Evolutionary conservation across 768 basidiomycete genomes (phyloP), one percentile per base, ranked within the genome.

Genomic region (Naganishia onofrii): DNA sequence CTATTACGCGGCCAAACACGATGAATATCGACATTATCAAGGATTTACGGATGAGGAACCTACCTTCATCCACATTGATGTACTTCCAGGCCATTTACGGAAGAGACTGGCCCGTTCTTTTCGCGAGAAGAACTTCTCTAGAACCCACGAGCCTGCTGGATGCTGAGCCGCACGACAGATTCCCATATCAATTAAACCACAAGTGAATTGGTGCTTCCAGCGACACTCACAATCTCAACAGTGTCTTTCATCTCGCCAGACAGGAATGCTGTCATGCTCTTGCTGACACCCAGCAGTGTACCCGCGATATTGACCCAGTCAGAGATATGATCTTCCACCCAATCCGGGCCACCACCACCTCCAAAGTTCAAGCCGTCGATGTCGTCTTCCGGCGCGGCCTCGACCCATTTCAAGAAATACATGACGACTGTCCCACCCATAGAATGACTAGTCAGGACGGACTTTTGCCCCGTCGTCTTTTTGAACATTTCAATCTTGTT

Each of bases 161-260:
- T 80, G 74, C 75, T 76, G 32, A 23, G 53, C 56, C 26, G 26
- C 42, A 23, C 23, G 23, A 72, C 83, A n/a, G n/a, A 32, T 58
- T 88, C 88, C 88, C 78, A 36, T 36, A 36, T 91, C 90, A 58
- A 88, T 87, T 19, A 89, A 91, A 17, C 88, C 90, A 17, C 89
- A 89, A 76, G 89, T 88, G 82, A 23, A 9, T 54, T 31, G 93
- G 85, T 76, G 91, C 87, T 5, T 92, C 91, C 0, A 19, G 42
- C 7, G 34, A 44, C 28, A 73, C 77, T 72, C 28, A 79, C 78
- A 42, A 79, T 56, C 57, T 80, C 80, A 19, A 82, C 80, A 0
- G 92, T 94, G 74, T 95, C 92, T 78, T 89, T 89, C 88, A 97
- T 96, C 81, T 98, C 95, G 13, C 95, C 95, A 0, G 91, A 93